Conservation (phyloP, 2,329 filamentous ascomycete species). For the Colletotrichum destructivum region DNA sequence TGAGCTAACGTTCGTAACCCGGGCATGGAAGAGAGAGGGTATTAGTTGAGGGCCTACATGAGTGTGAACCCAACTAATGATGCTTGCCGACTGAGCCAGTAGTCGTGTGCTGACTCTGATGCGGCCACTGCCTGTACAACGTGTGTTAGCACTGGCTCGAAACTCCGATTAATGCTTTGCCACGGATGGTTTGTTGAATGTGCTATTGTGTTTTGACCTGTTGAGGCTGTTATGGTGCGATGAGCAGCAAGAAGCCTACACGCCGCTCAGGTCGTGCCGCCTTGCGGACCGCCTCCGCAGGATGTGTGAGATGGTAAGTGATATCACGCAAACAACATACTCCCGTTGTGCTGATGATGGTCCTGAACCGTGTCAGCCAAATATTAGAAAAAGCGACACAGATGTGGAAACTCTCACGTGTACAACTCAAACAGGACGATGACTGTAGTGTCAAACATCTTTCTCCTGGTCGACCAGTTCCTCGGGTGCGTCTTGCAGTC, state of each 20-base stretch:
- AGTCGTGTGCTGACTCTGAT: constrained; percentile 27
- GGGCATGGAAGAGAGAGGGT: no score
- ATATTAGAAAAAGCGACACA: neutral
- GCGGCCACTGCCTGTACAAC: constrained; percentile 33
- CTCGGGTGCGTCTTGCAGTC: constrained; percentile 37
- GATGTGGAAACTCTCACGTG: constrained; percentile 38
- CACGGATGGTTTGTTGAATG: neutral
- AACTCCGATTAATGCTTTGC: neutral
- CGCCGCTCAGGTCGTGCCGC: constrained; percentile 18
- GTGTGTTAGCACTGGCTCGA: neutral
- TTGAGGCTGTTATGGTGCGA: neutral
- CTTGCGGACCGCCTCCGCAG: neutral
- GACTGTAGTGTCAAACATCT: constrained; percentile 43
- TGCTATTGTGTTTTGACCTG: neutral
- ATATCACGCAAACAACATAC: constrained; percentile 10
- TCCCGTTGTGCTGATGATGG: constrained; percentile 38
- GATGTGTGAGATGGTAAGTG: no score
- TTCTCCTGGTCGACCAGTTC: constrained; percentile 44
- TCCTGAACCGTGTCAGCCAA: constrained; percentile 15
- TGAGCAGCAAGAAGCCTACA: no score
- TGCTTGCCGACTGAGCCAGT: constrained; percentile 23
- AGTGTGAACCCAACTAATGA: constrained; percentile 47
- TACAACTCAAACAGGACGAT: constrained; percentile 46
- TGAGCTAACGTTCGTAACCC: neutral
- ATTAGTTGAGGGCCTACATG: constrained; percentile 39